Base-by-base conservation (phyloP, 768 basidiomycete genomes). In the Leucocoprinus leucothites region DNA sequence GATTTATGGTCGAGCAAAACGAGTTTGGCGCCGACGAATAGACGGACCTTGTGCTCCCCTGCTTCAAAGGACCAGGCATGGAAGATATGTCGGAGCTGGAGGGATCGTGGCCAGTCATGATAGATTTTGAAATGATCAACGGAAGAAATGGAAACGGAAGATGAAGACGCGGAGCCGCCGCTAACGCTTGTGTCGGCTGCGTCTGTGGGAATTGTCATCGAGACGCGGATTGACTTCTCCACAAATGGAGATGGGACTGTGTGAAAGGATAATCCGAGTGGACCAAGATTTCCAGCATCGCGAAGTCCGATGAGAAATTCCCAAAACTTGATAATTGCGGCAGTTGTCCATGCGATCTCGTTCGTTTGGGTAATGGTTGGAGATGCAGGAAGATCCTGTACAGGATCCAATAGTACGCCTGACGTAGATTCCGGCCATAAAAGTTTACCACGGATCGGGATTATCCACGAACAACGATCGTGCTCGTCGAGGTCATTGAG, bases 41-140 rank as follows among this genome's bases (percentile, higher is more conserved):
- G 54, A 56, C 80, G 73, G 57, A 77, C 68, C 61, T 80, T 79
- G 36, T 49, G 14, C 9, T 57, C 56, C 9, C 34, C 58, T 11
- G 48, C 55, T 31, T 63, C 56, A 60, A 74, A 80, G 21, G 62
- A 62, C 76, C 84, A 85, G 13, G 74, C 71, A 62, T 84, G 77
- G 43, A 86, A 65, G 28, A 81, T 59, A 53, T 70, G 76, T 43
- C 84, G 74, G 13, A 86, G 64, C 57, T 69, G 66, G 65, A 83
- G 73, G 6, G 80, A 72, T 58, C 74, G 69, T 35, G 64, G 58
- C 26, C 76, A 73, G 58, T 84, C 82, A 61, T 84, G 82, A 64
- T 83, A 84, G 31, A 86, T 65, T 64, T 82, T 84, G 69, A 86
- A 77, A 60, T 80, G 71, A 61, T 85, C 82, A 42, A 71, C 62